A percentile compares a stretch with the other conserved stretches of the same genome.
phyloP scores from a whole-genome alignment of 805 yeast species.

The Saturnispora kantuleensis region DNA sequence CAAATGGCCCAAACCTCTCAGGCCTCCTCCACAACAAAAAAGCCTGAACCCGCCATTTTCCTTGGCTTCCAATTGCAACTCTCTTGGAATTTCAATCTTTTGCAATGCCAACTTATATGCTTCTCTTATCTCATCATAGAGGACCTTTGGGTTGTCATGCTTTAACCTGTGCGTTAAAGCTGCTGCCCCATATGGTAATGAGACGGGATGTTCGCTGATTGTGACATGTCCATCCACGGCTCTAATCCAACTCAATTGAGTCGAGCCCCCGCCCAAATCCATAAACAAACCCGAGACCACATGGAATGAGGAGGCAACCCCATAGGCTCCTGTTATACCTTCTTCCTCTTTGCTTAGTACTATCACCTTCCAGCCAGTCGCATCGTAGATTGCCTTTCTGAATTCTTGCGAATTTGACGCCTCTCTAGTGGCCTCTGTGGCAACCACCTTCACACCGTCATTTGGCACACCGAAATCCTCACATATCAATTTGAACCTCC shows the following conservation, averaged over 20 bases:
- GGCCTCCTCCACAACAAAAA: constrained; percentile 67
- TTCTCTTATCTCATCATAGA: constrained; percentile 44
- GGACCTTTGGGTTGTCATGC: constrained; percentile 37
- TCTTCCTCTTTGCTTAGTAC: constrained; percentile 54
- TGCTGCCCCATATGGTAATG: constrained; percentile 68
- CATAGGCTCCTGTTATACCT: constrained; percentile 58
- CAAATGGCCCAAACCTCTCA: constrained; percentile 59
- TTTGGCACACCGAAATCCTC: constrained; percentile 61
- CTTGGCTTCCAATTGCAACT: constrained; percentile 40
- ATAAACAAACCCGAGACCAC: constrained; percentile 57
- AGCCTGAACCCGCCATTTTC: constrained; percentile 51
- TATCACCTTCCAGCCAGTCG: constrained; percentile 59
- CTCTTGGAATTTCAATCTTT: constrained; percentile 42
- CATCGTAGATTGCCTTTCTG: constrained; percentile 42
- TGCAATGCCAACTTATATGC: constrained; percentile 42
- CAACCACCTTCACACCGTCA: constrained; percentile 54
- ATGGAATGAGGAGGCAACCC: constrained; percentile 65
- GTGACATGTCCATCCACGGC: constrained; percentile 45
- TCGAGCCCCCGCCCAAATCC: constrained; percentile 67
- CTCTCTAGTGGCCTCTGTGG: constrained; percentile 66
- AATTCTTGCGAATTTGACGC: constrained; percentile 57
- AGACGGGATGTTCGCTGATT: constrained; percentile 47
- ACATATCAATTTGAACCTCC: constrained; percentile 59
- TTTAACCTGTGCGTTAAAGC: constrained; percentile 48
- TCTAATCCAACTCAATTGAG: constrained; percentile 62